Base-by-base conservation (phyloP, 2,329 filamentous ascomycete genomes). In the Ceratocystis huliohia region DNA sequence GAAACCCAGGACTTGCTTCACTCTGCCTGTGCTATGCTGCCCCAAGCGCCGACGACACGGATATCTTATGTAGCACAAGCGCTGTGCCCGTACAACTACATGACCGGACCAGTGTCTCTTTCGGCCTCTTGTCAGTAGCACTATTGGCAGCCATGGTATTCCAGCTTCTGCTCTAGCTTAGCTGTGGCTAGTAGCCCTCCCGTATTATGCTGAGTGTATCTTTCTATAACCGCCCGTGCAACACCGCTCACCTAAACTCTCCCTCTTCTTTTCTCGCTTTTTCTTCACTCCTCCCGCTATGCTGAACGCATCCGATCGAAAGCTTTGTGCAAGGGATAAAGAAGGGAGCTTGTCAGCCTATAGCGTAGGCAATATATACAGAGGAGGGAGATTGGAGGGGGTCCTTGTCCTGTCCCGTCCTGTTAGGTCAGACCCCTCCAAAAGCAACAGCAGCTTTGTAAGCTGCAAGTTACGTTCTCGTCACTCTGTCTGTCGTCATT, bases 301-400 rank as follows among this genome's bases (percentile, higher is more conserved):
- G 6, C 28, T 59, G 53, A 59, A n/a, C 53, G 5, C 56, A 59
- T 33, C 25, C 5, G 28, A 59, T 59, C 13, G 7, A 53, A 53
- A 22, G 48, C 48, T 13, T 25, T 53, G 48, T 13, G 20, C 48
- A 48, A 22, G 50, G 20, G 25, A 15, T 6, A 15, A 59, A 17
- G 56, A 30, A 59, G 28, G 25, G 48, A 15, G 53, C 28, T 25
- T 59, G 56, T 25, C 15, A 37, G 28, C 22, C 56, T 59, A 59
- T 59, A 59, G 56, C n/a, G 7, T 13, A 28, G 4, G 28, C 56
- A 59, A 33, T 59, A 59, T 59, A 59, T 59, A 17, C 56, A 59
- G 5, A 6, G 3, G 33, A 30, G 30, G 30, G 56, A 59, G 56
- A 59, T 59, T 59, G 15, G 22, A 59, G 56, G 56, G 56, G 56